A percentile compares a stretch with the other conserved stretches of the same genome.
phyloP scores from a whole-genome alignment of 1,139 yeast species.

The Yarrowia galli region DNA sequence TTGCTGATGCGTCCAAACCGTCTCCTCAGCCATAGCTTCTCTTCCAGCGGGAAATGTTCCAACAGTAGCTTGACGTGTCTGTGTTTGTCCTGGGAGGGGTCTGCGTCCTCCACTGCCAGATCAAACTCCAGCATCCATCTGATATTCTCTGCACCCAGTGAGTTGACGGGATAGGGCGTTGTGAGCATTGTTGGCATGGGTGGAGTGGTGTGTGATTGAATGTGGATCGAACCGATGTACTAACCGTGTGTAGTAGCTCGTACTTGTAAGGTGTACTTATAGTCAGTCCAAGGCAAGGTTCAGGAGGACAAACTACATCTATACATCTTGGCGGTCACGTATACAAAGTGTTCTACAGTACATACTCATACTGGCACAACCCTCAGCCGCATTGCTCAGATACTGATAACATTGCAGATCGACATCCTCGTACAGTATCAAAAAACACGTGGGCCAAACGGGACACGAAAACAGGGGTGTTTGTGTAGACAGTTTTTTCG shows the following conservation, averaged over 20 bases:
- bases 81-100: background rate
- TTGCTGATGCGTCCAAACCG: constrained; percentile 9
- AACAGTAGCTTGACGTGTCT: constrained; percentile 14
- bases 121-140: constrained; percentile 35
- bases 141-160: constrained; percentile 15
- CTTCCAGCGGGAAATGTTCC: constrained; percentile 24
- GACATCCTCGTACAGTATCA: background rate
- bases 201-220: background rate
- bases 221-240: background rate
- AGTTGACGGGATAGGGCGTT: constrained; percentile 8
- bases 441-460: constrained; percentile 11
- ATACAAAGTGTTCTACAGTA: background rate
- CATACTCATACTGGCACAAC: background rate
- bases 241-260: no score
- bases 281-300: background rate
- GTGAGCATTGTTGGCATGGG: constrained; percentile 8
- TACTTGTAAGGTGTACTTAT: background rate
- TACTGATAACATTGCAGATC: constrained; percentile 11
- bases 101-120: constrained; percentile 22
- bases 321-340: constrained; percentile 2
- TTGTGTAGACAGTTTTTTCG: background rate
- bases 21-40: constrained; percentile 16
- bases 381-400: constrained; percentile 26
- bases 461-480: background rate
- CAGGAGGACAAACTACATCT: background rate